Conservation (phyloP, 768 basidiomycete species). For the Dacryopinax spathularia region DNA sequence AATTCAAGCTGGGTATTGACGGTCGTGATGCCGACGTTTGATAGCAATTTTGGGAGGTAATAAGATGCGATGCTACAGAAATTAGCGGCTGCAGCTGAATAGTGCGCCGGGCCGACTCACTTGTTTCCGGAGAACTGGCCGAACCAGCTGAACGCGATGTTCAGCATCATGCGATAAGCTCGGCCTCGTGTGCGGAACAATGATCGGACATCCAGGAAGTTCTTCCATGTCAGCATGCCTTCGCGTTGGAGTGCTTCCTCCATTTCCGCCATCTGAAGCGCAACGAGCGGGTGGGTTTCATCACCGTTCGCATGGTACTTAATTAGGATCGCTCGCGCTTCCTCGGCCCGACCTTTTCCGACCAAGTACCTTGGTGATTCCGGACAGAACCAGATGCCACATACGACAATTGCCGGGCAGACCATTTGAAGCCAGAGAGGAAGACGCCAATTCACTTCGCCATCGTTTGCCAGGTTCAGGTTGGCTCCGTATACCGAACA, state of each 20-base stretch:
- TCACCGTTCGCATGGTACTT: conserved; percentile 48
- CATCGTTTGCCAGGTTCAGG: neutral
- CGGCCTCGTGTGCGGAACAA: conserved; percentile 36
- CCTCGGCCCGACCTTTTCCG: conserved; percentile 37
- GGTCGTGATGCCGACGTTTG: conserved; percentile 37
- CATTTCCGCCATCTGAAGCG: neutral
- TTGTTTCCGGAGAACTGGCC: conserved; percentile 6
- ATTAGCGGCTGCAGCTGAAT: neutral
- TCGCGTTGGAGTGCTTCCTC: conserved; percentile 18
- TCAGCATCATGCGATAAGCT: conserved; percentile 36
- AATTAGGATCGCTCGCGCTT: conserved; percentile 35
- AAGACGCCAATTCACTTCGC: neutral
- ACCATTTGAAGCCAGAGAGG: neutral
- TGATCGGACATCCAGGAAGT: conserved; percentile 16
- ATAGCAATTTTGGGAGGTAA: conserved; percentile 39
- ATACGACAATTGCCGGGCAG: neutral
- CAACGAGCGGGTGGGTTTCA: neutral
- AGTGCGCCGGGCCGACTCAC: neutral
- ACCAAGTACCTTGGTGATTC: conserved; percentile 22
- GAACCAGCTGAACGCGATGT: conserved; percentile 4
- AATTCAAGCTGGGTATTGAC: conserved; percentile 42
- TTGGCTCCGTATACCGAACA: neutral
- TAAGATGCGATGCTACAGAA: neutral
- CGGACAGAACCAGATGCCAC: neutral
- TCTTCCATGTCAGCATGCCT: conserved; percentile 32